Evolutionary conservation across 2,329 filamentous ascomycete genomes (phyloP).

Genomic region (Ascochyta koolunga): DNA sequence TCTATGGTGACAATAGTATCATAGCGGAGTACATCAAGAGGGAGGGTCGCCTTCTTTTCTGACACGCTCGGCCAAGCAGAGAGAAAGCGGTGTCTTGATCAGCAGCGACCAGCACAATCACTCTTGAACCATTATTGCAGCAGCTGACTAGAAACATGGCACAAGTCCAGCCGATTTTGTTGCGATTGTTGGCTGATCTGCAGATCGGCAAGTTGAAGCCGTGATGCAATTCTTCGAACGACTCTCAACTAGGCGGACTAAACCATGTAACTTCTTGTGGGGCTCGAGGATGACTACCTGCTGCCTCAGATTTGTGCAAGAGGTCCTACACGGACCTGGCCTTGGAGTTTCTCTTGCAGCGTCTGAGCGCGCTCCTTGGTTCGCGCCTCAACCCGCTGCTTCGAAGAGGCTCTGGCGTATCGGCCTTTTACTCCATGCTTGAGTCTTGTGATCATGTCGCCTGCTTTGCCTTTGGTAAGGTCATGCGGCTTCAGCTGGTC

Average conservation of each 20-base stretch:
- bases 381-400: slow-evolving; percentile 33
- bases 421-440: slow-evolving; percentile 78
- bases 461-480: slow-evolving; percentile 79
- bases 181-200: not conserved
- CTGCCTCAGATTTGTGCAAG: slow-evolving; percentile 13
- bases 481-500: slow-evolving; percentile 61
- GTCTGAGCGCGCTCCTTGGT: slow-evolving; percentile 57
- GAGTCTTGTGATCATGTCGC: slow-evolving; percentile 91
- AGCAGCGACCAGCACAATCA: not conserved
- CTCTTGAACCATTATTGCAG: not conserved
- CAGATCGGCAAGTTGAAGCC: not conserved
- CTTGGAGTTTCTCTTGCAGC: slow-evolving; percentile 48
- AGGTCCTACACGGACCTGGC: slow-evolving; percentile 58
- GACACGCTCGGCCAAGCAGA: not conserved
- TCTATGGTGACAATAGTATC: not conserved
- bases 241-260: no score
- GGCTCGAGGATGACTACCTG: not conserved
- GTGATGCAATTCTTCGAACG: no score
- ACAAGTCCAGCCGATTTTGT: not conserved
- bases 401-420: slow-evolving; percentile 48
- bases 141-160: not conserved
- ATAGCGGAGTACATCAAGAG: no score
- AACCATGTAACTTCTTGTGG: no score
- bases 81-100: not conserved
- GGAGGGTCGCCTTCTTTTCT: not conserved